Percentiles rank a stretch among this genome's conserved stretches.
Conservation (phyloP, 2,329 filamentous ascomycete species). For the Scorias spongiosa region DNA sequence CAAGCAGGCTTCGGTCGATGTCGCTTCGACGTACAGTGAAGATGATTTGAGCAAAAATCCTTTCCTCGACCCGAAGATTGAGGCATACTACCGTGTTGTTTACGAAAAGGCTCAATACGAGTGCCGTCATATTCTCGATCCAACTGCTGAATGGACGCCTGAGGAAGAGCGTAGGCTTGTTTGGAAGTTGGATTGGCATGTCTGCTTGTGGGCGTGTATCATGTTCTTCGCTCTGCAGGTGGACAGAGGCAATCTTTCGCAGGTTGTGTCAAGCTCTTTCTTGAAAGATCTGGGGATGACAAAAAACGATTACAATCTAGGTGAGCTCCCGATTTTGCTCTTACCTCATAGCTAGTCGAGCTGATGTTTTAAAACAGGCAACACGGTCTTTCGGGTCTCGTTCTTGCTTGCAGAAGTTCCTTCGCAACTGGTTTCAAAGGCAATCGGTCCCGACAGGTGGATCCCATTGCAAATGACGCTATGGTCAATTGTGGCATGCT, state of each 20-base stretch:
- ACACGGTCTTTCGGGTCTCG: constrained; percentile 27
- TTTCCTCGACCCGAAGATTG: constrained; percentile 37
- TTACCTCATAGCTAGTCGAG: neutral
- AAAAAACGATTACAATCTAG: constrained; percentile 32
- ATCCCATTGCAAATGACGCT: constrained; percentile 22
- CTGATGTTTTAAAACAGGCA: constrained; percentile 9
- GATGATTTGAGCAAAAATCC: constrained; percentile 5
- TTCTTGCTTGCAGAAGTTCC: constrained; percentile 34
- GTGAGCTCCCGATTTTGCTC: constrained; percentile 6
- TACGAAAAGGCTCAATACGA: constrained; percentile 41
- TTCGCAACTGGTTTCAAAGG: constrained; percentile 36
- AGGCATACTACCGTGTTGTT: constrained; percentile 37
- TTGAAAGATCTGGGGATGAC: constrained; percentile 25
- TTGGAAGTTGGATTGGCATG: constrained; percentile 10
- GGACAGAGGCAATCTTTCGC: constrained; percentile 2
- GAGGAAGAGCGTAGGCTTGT: constrained; percentile 27
- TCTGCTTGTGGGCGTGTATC: constrained; percentile 28
- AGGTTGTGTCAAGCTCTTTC: constrained; percentile 10
- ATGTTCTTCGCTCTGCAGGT: constrained; percentile 25
- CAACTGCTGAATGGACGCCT: constrained; percentile 28
- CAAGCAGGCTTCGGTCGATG: neutral
- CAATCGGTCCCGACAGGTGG: constrained; percentile 33
- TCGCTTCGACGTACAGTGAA: constrained; percentile 1
- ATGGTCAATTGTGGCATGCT: constrained; percentile 22
- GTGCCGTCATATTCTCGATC: constrained; percentile 34